Percentiles rank a stretch among this genome's conserved stretches.
Conservation (phyloP, 2,329 filamentous ascomycete species). For the Simplicillium aogashimaense region DNA sequence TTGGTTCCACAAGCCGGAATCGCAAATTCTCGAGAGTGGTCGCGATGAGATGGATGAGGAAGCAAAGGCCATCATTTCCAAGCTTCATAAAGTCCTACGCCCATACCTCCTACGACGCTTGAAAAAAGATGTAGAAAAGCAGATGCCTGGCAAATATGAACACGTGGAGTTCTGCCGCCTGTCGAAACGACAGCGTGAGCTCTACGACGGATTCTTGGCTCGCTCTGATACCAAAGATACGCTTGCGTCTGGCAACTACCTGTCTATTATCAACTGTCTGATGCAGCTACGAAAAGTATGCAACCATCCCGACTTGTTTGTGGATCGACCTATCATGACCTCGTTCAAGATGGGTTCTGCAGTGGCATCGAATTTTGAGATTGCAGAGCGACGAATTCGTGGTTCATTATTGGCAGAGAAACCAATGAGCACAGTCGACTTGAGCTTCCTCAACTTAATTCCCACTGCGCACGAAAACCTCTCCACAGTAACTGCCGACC, state of each 20-base stretch:
- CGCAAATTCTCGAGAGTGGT: conserved; percentile 91
- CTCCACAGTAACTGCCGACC: conserved; percentile 42
- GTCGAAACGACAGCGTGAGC: conserved; percentile 86
- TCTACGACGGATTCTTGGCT: conserved; percentile 94
- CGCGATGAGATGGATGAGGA: conserved; percentile 92
- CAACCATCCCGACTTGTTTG: conserved; percentile 95
- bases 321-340: conserved; percentile 91
- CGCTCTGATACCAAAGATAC: conserved; percentile 83
- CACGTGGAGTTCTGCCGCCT: conserved; percentile 93
- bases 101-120: conserved; percentile 84
- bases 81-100: conserved; percentile 86
- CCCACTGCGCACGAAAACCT: conserved; percentile 61
- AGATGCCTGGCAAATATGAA: conserved; percentile 97
- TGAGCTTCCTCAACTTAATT: conserved; percentile 71
- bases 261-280: conserved; percentile 95
- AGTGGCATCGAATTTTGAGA: conserved; percentile 62
- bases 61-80: conserved; percentile 80
- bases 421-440: conserved; percentile 54
- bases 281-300: conserved; percentile 98
- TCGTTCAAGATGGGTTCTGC: conserved; percentile 88
- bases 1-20: conserved; percentile 91
- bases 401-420: conserved; percentile 52
- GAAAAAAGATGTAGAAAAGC: conserved; percentile 96
- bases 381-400: conserved; percentile 61
- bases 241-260: conserved; percentile 83